Percentiles rank a stretch among this genome's conserved stretches.
These are phyloP conservation scores for Helichrysum umbraculigerum DNA, from an alignment of 129 eudicot species.

Conservation along the genomic window DNA sequence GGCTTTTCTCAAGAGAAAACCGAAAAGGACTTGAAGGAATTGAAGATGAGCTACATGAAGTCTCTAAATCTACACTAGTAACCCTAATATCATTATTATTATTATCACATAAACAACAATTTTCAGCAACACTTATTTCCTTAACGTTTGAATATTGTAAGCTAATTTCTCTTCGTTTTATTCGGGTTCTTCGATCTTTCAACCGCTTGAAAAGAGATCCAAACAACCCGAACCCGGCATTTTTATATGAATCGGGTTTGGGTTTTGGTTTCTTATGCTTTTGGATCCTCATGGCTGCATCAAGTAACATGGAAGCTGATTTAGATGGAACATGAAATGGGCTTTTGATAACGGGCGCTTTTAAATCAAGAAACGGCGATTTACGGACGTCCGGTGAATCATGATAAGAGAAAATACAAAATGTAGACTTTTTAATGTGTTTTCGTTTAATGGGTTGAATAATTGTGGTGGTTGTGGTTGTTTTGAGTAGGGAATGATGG, in stretches of 20 bases:
- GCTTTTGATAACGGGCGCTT: conserved; percentile 36
- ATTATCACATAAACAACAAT: conserved; percentile 1
- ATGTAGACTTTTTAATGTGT: conserved; percentile 43
- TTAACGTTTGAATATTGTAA: not conserved
- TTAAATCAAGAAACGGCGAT: conserved; percentile 48
- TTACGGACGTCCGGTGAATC: conserved; percentile 57
- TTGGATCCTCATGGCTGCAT: conserved; percentile 77
- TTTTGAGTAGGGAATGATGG: conserved; percentile 45
- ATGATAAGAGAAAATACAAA: conserved; percentile 52
- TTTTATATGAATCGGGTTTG: conserved; percentile 28
- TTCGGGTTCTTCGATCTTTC: conserved; percentile 43
- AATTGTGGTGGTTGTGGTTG: conserved; percentile 15
- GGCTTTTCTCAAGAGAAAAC: conserved; percentile 55
- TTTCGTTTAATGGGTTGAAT: conserved; percentile 39
- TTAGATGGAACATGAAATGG: conserved; percentile 65
- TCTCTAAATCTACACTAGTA: conserved; percentile 51
- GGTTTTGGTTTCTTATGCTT: conserved; percentile 39
- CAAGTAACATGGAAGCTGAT: conserved; percentile 70
- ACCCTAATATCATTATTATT: conserved; percentile 33
- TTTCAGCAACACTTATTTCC: not conserved
- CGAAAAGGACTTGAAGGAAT: conserved; percentile 67
- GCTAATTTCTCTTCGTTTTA: conserved; percentile 39
- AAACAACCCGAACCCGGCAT: conserved; percentile 50
- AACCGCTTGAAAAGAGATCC: conserved; percentile 66
- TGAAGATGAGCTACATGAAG: conserved; percentile 53